A percentile compares a stretch with the other conserved stretches of the same genome.
Evolutionary conservation across 2,329 filamentous ascomycete species (phyloP).

Genomic region (Chaetomium sp.): DNA sequence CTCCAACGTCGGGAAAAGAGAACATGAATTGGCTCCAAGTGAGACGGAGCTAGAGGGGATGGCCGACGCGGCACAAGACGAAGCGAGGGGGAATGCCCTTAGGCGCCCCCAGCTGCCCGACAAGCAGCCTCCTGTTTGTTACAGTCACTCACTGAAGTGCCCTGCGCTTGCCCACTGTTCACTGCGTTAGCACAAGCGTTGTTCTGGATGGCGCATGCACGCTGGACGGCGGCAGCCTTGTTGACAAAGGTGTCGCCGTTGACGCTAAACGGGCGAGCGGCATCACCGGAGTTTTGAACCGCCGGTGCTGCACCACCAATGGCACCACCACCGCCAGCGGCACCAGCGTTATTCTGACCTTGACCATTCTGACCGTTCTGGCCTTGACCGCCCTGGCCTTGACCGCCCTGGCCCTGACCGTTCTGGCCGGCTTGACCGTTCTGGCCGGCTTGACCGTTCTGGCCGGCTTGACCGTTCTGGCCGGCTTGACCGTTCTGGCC

Average conservation of each 20-base stretch:
- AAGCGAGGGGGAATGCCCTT: conserved; percentile 4
- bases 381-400: conserved; percentile 4
- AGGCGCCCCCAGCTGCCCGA: conserved; percentile 25
- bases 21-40: neutral
- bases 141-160: conserved; percentile 45
- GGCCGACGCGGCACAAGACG: conserved; percentile 3
- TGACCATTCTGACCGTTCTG: neutral
- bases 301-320: conserved; percentile 48
- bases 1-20: neutral
- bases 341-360: neutral
- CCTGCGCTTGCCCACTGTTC: conserved; percentile 41
- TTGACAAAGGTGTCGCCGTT: conserved; percentile 53
- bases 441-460: conserved; percentile 2
- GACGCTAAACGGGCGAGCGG: conserved; percentile 47
- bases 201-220: conserved; percentile 58
- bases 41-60: conserved; percentile 4
- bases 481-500: conserved; percentile 9
- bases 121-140: conserved; percentile 46
- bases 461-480: conserved; percentile 8
- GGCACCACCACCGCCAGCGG: conserved; percentile 31
- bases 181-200: conserved; percentile 52
- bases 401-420: conserved; percentile 1
- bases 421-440: conserved; percentile 1
- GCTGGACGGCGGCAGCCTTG: conserved; percentile 48
- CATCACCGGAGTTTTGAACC: conserved; percentile 42